These are phyloP conservation scores for Clarireedia sp. DNA, from an alignment of 2,329 filamentous ascomycete species.

Conservation along the genomic window DNA sequence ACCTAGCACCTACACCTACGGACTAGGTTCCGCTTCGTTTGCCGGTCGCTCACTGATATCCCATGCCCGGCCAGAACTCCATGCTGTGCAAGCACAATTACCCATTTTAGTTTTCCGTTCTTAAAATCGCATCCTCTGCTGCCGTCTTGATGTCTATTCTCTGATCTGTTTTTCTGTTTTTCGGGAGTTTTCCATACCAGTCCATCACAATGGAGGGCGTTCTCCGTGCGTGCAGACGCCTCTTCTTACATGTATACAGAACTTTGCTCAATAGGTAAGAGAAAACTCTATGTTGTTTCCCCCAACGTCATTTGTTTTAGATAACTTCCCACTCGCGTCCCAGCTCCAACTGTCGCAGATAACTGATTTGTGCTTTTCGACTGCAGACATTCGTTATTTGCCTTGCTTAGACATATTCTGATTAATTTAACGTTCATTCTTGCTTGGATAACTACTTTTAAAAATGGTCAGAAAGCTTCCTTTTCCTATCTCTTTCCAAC, in stretches of 20 bases:
- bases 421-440: conserved; percentile 26
- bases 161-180: background rate
- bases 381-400: conserved; percentile 24
- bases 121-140: background rate
- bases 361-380: background rate
- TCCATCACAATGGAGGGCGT: conserved; percentile 12
- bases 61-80: too few species aligned
- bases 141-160: background rate
- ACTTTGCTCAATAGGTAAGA: conserved; percentile 23
- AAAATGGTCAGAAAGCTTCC: conserved; percentile 18
- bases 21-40: too few species aligned
- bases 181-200: background rate
- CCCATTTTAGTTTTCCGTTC: too few species aligned
- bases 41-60: too few species aligned
- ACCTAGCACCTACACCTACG: too few species aligned
- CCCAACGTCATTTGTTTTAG: too few species aligned
- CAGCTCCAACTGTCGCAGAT: background rate
- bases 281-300: background rate
- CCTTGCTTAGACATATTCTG: conserved; percentile 23
- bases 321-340: too few species aligned
- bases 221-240: conserved; percentile 15
- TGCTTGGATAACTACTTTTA: conserved; percentile 26
- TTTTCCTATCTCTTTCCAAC: background rate
- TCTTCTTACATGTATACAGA: conserved; percentile 22
- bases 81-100: too few species aligned